Percentiles rank a stretch among this genome's conserved stretches.
These are phyloP conservation scores for Eucalyptus melliodora DNA, from an alignment of 345 rosid genomes.

Conservation along the genomic window DNA sequence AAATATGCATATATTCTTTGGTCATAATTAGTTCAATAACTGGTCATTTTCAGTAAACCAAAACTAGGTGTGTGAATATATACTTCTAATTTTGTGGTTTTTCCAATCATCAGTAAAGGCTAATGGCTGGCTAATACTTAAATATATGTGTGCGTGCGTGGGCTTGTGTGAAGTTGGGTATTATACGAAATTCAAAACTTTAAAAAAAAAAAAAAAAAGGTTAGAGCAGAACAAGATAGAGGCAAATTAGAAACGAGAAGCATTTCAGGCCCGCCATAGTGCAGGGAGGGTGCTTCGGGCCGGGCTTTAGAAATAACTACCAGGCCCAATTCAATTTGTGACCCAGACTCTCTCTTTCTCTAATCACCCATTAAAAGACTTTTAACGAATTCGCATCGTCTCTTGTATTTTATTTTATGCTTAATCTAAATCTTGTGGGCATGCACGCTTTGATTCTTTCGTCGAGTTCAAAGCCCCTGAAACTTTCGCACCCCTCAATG, in stretches of 20 bases:
- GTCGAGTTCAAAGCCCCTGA: neutral
- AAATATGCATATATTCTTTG: neutral
- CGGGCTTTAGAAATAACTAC: neutral
- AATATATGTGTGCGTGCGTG: neutral
- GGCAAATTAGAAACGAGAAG: neutral
- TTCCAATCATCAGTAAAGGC: neutral
- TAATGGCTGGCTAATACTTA: neutral
- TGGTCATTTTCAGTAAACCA: neutral
- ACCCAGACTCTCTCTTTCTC: neutral
- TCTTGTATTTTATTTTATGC: neutral
- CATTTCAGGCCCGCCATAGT: neutral
- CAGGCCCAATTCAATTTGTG: neutral
- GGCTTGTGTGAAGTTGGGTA: neutral
- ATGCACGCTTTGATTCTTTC: neutral
- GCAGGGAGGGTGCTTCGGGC: neutral
- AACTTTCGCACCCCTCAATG: neutral
- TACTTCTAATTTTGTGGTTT: neutral
- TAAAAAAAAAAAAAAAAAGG: neutral
- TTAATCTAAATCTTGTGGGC: neutral
- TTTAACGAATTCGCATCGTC: neutral
- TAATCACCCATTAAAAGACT: neutral
- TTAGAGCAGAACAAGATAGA: neutral
- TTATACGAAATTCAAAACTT: too few relatives aligned
- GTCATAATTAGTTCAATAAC: too few relatives aligned
- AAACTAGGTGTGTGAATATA: too few relatives aligned